Conservation (phyloP, 257 asterid genomes). For the Capsicum chinense region DNA sequence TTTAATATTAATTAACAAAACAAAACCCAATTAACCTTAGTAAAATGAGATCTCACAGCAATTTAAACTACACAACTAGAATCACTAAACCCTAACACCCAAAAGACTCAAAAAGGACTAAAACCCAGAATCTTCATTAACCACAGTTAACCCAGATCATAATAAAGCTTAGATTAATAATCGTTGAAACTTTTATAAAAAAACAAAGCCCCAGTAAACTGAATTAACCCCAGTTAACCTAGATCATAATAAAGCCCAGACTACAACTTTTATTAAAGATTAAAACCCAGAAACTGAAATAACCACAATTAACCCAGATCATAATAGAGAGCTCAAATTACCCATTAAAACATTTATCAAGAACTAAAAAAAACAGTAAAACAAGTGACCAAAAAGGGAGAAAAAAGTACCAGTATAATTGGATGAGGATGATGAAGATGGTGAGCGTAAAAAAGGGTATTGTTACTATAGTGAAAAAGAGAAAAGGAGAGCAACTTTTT, state of each 20-base stretch:
- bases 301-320: too few species aligned
- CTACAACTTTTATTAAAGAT: too few species aligned
- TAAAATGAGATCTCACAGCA: background rate
- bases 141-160: background rate
- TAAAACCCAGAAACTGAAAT: too few species aligned
- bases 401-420: background rate
- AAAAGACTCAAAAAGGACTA: background rate
- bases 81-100: conserved; percentile 25
- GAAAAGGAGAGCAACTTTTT: conserved; percentile 33
- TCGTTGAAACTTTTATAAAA: too few species aligned
- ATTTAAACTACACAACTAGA: background rate
- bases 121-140: background rate
- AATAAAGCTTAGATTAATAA: background rate
- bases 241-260: too few species aligned
- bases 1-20: background rate
- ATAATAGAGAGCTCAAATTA: too few species aligned
- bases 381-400: background rate
- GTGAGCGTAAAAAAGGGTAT: background rate
- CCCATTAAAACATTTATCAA: too few species aligned
- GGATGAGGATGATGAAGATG: background rate
- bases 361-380: background rate
- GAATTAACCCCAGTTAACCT: too few species aligned
- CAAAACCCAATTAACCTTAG: background rate
- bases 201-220: background rate
- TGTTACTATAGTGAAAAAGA: conserved; percentile 25